Evolutionary conservation across 805 yeast genomes (phyloP).

Genomic region (Cyberlindnera mycetangii): DNA sequence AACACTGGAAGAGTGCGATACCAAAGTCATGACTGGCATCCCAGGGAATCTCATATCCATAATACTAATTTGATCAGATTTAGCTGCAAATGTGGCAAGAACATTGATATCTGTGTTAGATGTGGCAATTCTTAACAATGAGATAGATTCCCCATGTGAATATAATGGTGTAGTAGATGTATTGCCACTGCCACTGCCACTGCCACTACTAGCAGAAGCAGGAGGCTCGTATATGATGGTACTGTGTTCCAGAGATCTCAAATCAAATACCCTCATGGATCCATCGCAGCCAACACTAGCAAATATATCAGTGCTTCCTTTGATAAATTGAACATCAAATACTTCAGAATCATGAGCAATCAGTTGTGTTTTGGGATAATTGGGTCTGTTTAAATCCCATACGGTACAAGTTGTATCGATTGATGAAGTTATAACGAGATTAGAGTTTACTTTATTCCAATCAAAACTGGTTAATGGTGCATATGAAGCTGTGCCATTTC

Average conservation of each 20-base stretch:
- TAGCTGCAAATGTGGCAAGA: slow-evolving; percentile 76
- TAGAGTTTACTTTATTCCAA: slow-evolving; percentile 78
- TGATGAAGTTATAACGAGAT: slow-evolving; percentile 74
- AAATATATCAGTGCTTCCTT: slow-evolving; percentile 71
- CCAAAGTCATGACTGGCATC: slow-evolving; percentile 64
- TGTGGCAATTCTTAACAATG: slow-evolving; percentile 73
- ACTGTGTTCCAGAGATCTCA: slow-evolving; percentile 85
- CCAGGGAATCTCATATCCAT: slow-evolving; percentile 90
- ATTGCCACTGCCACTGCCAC: not conserved
- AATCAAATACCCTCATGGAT: slow-evolving; percentile 86
- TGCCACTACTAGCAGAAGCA: not conserved
- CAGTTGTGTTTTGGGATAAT: slow-evolving; percentile 81
- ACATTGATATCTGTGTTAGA: slow-evolving; percentile 79
- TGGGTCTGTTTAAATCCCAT: slow-evolving; percentile 76
- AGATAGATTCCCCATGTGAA: slow-evolving; percentile 5
- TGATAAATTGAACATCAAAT: slow-evolving; percentile 82
- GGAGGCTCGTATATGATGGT: slow-evolving; percentile 87
- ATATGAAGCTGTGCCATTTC: slow-evolving; percentile 28
- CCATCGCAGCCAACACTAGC: slow-evolving; percentile 97
- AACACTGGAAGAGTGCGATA: slow-evolving; percentile 64
- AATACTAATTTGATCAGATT: slow-evolving; percentile 61
- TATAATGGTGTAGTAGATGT: not conserved
- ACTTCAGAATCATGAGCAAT: slow-evolving; percentile 97
- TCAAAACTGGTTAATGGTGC: slow-evolving; percentile 95
- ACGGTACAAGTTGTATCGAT: slow-evolving; percentile 96